Conservation (phyloP, 257 asterid species). For the Ilex asprella region DNA sequence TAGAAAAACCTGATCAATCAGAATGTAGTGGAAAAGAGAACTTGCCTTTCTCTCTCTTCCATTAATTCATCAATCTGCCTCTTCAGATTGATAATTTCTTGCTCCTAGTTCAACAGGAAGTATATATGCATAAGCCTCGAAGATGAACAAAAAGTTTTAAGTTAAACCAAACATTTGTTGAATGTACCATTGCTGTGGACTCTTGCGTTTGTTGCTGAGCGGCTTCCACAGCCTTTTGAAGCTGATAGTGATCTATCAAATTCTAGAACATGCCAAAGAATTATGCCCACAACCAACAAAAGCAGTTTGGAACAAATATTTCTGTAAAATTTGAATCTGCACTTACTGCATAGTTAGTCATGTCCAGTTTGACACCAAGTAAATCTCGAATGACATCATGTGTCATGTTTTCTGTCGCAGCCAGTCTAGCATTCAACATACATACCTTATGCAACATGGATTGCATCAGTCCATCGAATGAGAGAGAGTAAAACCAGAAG, state of each 20-base stretch:
- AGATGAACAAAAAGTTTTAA: conserved; percentile 1
- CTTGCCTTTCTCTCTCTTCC: conserved; percentile 68
- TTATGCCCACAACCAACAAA: conserved; percentile 8
- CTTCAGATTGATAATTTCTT: conserved; percentile 46
- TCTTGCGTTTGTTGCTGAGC: conserved; percentile 62
- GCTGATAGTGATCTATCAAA: conserved; percentile 61
- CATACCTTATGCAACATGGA: conserved; percentile 49
- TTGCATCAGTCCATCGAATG: no score
- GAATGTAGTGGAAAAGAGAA: not conserved
- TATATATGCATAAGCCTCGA: conserved; percentile 6
- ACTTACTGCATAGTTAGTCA: conserved; percentile 77
- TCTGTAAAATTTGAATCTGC: conserved; percentile 5
- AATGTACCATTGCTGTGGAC: conserved; percentile 47
- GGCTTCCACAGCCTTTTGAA: conserved; percentile 67
- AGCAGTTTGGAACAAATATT: not conserved
- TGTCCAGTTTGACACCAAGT: conserved; percentile 85
- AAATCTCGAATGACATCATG: conserved; percentile 93
- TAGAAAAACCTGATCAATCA: not conserved
- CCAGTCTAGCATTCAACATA: conserved; percentile 66
- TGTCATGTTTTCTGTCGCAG: conserved; percentile 86
- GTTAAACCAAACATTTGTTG: not conserved
- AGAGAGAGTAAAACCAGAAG: no score
- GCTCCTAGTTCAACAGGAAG: conserved; percentile 42
- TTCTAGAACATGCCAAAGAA: conserved; percentile 32
- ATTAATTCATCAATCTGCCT: conserved; percentile 48